These are phyloP conservation scores for Carpinus fangiana DNA, from an alignment of 306 rosid species.

Conservation along the genomic window DNA sequence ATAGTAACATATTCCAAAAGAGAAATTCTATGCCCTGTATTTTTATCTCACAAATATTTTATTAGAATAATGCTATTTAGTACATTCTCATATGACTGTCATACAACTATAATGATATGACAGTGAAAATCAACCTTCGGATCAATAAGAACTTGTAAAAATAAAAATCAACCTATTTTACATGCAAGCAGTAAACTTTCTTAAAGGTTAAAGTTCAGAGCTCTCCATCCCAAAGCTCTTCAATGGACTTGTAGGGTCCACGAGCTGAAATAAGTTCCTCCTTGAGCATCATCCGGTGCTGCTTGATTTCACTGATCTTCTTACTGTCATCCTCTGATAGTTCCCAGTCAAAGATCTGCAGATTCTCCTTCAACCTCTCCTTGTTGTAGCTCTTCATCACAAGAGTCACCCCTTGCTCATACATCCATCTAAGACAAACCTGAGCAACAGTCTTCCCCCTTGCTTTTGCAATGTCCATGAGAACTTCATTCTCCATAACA, in stretches of 20 bases:
- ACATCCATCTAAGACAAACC: conserved; percentile 13
- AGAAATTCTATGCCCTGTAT: too few relatives aligned
- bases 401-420: background rate
- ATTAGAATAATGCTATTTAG: too few relatives aligned
- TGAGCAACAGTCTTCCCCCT: conserved; percentile 1
- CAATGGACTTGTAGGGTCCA: background rate
- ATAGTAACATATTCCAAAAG: too few relatives aligned
- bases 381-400: conserved; percentile 5
- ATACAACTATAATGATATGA: too few relatives aligned
- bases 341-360: conserved; percentile 2
- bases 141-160: too few relatives aligned
- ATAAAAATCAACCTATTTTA: too few relatives aligned
- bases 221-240: background rate
- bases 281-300: background rate
- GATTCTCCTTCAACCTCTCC: conserved; percentile 7
- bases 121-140: too few relatives aligned
- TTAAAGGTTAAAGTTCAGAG: background rate
- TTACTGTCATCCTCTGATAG: background rate
- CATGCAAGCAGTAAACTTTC: too few relatives aligned
- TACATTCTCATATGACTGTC: too few relatives aligned
- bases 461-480: conserved; percentile 1
- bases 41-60: too few relatives aligned
- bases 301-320: conserved; percentile 7
- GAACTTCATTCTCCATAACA: conserved; percentile 8
- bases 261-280: background rate